phyloP scores from a whole-genome alignment of 495 filamentous ascomycete species.

The Bombardia bombarda region DNA sequence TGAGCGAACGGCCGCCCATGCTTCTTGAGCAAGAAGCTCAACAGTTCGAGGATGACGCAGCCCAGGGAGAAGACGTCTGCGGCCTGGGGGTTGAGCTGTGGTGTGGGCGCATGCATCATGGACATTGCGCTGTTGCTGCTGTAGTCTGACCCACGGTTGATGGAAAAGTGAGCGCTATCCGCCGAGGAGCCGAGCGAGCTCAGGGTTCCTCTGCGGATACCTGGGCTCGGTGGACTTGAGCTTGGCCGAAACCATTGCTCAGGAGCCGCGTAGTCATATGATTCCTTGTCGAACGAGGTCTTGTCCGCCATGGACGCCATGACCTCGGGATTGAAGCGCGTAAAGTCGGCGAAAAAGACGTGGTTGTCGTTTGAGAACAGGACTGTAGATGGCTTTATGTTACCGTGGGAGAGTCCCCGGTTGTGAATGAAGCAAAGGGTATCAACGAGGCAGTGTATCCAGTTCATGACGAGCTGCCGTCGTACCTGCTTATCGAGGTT shows the following conservation, averaged over 20 bases:
- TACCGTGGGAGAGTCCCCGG: conserved; percentile 64
- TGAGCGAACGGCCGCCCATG: conserved; percentile 60
- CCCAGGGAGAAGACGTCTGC: conserved; percentile 74
- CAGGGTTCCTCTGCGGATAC: conserved; percentile 23
- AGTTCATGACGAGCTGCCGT: conserved; percentile 62
- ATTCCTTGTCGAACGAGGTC: conserved; percentile 58
- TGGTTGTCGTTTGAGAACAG: conserved; percentile 62
- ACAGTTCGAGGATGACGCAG: conserved; percentile 59
- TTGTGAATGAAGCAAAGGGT: conserved; percentile 71
- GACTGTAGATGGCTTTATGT: conserved; percentile 77
- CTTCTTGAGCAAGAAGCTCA: conserved; percentile 67
- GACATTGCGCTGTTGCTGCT: conserved; percentile 15
- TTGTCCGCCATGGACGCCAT: conserved; percentile 30
- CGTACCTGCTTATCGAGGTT: conserved; percentile 63
- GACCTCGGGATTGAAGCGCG: conserved; percentile 43
- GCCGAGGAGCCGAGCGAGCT: conserved; percentile 22
- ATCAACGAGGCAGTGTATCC: conserved; percentile 81
- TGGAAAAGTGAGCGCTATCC: conserved; percentile 27
- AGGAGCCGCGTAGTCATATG: conserved; percentile 81
- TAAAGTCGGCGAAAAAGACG: conserved; percentile 68
- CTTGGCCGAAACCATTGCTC: conserved; percentile 59
- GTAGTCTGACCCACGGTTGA: conserved; percentile 21
- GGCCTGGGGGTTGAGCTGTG: conserved; percentile 37
- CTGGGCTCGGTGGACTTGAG: conserved; percentile 18
- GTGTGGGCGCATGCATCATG: conserved; percentile 24